Base-by-base conservation (phyloP, 495 filamentous ascomycete genomes). In the Aspergillus avenaceus region DNA sequence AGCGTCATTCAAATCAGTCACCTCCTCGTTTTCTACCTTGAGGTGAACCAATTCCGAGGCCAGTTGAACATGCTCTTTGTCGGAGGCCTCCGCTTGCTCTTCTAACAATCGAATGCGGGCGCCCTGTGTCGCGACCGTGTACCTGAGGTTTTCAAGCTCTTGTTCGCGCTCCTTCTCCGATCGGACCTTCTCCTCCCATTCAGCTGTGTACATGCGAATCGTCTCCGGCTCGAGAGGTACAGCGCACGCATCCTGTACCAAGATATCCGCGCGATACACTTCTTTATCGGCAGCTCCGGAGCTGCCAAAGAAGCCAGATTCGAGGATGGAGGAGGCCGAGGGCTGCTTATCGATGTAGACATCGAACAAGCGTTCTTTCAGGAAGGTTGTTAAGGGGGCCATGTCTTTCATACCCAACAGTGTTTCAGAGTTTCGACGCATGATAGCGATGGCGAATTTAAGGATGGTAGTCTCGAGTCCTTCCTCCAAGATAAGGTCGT, bases 261-360 rank as follows among this genome's bases (percentile, higher is more conserved):
- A 75, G 54, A 90, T 79, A 62, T 99, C 95, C 11, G 95, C 92
- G 19, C 91, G 84, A 64, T 99, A 99, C 9, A 97, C 77, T 56
- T 96, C 93, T 66, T 96, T 97, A 61, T 99, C 93, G 11, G 87
- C 80, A 54, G 85, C 88, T 18, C 84, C 90, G 18, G 88, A 87
- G 67, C 86, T 91, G 34, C 93, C 93, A 60, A 99, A 99, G 76
- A 99, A 99, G 25, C 93, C 93, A 38, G 89, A 93, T 65, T 99
- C 93, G 23, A 97, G 82, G 32, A 97, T 85, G 5, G 88, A 95
- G 26, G 79, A 85, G 14, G 90, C 81, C 1, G 90, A 91, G 0
- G 93, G 93, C 7, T 88, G 81, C 57, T 90, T 84, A 66, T 99
- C 93, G 47, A 97, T 95, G 62, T 99, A 99, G 36, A 88, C 89